Percentiles rank a stretch among this genome's conserved stretches.
Evolutionary conservation across 1,139 yeast species (phyloP).

Genomic region (Citeromyces hawaiiensis): DNA sequence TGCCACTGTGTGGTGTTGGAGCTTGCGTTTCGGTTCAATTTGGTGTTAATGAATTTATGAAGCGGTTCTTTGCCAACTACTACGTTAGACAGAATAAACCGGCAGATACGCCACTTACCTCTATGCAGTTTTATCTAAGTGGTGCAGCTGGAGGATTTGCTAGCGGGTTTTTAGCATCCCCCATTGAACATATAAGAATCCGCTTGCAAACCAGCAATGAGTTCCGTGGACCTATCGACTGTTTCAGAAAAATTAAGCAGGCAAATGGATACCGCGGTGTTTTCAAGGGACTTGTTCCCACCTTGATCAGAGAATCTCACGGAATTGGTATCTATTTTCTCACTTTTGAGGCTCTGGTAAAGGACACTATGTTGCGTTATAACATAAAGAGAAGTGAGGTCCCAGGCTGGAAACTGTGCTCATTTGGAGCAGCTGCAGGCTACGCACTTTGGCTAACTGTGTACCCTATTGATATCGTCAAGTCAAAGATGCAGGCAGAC

Average conservation of each 20-base stretch:
- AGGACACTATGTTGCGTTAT: slow-evolving; percentile 36
- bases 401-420: slow-evolving; percentile 76
- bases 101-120: slow-evolving; percentile 21
- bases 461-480: slow-evolving; percentile 79
- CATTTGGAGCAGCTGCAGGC: slow-evolving; percentile 79
- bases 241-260: slow-evolving; percentile 44
- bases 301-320: slow-evolving; percentile 68
- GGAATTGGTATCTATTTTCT: slow-evolving; percentile 87
- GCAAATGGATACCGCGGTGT: slow-evolving; percentile 43
- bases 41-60: slow-evolving; percentile 91
- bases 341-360: slow-evolving; percentile 76
- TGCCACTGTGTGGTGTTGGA: slow-evolving; percentile 51
- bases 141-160: slow-evolving; percentile 89
- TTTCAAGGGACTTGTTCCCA: slow-evolving; percentile 67
- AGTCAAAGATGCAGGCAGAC: slow-evolving; percentile 81
- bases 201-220: slow-evolving; percentile 51
- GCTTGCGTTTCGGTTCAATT: slow-evolving; percentile 66
- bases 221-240: slow-evolving; percentile 72
- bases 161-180: slow-evolving; percentile 76
- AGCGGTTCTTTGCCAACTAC: slow-evolving; percentile 37
- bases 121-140: slow-evolving; percentile 55
- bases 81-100: too few species aligned
- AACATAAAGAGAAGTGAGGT: slow-evolving; percentile 45
- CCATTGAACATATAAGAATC: slow-evolving; percentile 89
- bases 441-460: slow-evolving; percentile 71